Conservation (phyloP, 2,329 filamentous ascomycete genomes). For the Pestalotiopsis fici region DNA sequence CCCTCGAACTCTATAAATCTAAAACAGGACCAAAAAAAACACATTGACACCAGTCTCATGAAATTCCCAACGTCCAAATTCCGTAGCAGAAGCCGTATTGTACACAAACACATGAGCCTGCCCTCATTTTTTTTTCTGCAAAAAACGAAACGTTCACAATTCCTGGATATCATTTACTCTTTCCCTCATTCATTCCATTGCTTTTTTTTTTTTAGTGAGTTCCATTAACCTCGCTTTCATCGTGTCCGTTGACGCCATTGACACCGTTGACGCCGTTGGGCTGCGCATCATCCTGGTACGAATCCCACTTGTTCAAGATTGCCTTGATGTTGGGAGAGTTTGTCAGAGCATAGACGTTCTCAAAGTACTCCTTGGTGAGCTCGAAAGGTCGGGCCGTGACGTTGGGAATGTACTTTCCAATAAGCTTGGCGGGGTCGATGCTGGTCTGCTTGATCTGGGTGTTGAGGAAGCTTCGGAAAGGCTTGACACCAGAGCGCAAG, state of each 20-base stretch:
- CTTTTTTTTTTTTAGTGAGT: constrained; percentile 10
- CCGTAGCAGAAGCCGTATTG: not conserved
- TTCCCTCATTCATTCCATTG: not conserved
- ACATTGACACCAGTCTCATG: not conserved
- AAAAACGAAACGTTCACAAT: not conserved
- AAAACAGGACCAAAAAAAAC: not conserved
- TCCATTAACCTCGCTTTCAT: constrained; percentile 26
- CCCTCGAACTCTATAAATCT: not conserved
- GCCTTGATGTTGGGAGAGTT: constrained; percentile 78
- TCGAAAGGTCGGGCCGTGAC: constrained; percentile 96
- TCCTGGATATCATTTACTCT: not conserved
- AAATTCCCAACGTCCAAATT: not conserved
- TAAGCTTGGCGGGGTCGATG: constrained; percentile 93
- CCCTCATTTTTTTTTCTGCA: not conserved
- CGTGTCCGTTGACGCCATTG: constrained; percentile 38
- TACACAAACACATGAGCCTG: not conserved
- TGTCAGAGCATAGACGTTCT: constrained; percentile 95
- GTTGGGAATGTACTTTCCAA: constrained; percentile 99
- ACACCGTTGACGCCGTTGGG: constrained; percentile 29
- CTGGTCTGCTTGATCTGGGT: constrained; percentile 99
- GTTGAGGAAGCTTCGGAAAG: constrained; percentile 95
- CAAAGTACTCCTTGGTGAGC: constrained; percentile 97
- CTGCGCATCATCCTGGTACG: constrained; percentile 58
- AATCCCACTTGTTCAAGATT: constrained; percentile 85
- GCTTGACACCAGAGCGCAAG: constrained; percentile 96